A percentile compares a stretch with the other conserved stretches of the same genome.
Conservation (phyloP, 257 asterid species). For the Solanum pimpinellifolium region DNA sequence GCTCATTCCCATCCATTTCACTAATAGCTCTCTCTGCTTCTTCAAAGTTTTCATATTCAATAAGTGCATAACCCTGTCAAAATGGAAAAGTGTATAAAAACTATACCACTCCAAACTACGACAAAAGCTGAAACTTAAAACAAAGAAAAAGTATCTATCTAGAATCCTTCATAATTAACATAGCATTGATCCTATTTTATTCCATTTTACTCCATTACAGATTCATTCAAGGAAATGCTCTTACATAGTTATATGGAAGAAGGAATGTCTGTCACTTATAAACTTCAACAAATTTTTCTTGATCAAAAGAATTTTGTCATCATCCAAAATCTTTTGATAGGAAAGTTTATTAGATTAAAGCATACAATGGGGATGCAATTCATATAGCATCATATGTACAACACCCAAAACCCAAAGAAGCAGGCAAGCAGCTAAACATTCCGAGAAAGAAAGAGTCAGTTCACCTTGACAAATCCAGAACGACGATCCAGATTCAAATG, state of each 20-base stretch:
- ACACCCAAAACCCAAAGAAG: background rate
- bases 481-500: conserved; percentile 97
- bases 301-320: background rate
- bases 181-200: background rate
- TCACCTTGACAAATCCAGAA: conserved; percentile 97
- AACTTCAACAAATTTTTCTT: background rate
- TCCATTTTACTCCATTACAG: background rate
- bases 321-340: background rate
- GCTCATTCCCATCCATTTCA: conserved; percentile 61
- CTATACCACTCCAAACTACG: background rate
- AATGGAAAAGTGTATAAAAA: background rate
- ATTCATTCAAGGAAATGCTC: background rate
- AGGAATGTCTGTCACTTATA: background rate
- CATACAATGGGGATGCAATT: background rate
- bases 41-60: conserved; percentile 68
- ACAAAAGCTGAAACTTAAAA: background rate
- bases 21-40: conserved; percentile 75
- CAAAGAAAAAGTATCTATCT: background rate
- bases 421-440: background rate
- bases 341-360: background rate
- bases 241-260: background rate
- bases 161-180: background rate
- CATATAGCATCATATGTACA: background rate
- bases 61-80: conserved; percentile 58
- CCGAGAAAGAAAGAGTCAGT: background rate